phyloP scores from a whole-genome alignment of 2,329 filamentous ascomycete genomes.

The Aspergillus neoniger region DNA sequence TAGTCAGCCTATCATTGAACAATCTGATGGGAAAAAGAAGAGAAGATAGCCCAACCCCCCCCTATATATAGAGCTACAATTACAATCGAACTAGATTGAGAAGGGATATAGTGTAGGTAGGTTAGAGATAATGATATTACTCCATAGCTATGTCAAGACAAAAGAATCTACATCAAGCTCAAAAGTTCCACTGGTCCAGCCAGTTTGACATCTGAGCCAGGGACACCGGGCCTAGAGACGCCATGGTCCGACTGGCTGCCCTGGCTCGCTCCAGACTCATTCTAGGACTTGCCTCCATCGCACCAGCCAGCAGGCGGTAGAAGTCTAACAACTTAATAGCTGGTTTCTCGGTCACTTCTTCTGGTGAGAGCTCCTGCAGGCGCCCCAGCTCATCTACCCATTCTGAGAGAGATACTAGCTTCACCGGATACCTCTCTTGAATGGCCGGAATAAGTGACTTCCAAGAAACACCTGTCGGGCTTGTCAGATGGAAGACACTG shows the following conservation, averaged over 20 bases:
- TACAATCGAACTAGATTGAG: too few relatives aligned
- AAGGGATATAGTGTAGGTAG: too few relatives aligned
- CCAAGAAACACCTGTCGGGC: not conserved
- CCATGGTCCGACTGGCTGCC: slow-evolving; percentile 47
- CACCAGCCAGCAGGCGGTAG: not conserved
- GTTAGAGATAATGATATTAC: too few relatives aligned
- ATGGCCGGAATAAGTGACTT: not conserved
- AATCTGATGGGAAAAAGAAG: too few relatives aligned
- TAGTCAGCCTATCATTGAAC: too few relatives aligned
- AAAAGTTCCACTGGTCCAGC: slow-evolving; percentile 3
- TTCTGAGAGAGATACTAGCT: not conserved
- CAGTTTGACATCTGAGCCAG: slow-evolving; percentile 49
- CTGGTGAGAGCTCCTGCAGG: not conserved
- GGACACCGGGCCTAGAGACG: slow-evolving; percentile 44
- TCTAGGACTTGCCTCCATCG: not conserved
- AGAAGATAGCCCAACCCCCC: too few relatives aligned
- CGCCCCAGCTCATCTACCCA: not conserved
- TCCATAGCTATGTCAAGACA: too few relatives aligned
- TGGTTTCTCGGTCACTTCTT: not conserved
- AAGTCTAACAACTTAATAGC: not conserved
- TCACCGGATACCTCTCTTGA: not conserved
- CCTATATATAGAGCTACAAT: too few relatives aligned
- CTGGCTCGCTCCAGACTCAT: slow-evolving; percentile 44
- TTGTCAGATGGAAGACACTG: not conserved
- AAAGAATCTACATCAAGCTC: too few relatives aligned